Percentiles rank a stretch among this genome's conserved stretches.
Conservation (phyloP, 139 green algal species). For the Coelastrella sp. region DNA sequence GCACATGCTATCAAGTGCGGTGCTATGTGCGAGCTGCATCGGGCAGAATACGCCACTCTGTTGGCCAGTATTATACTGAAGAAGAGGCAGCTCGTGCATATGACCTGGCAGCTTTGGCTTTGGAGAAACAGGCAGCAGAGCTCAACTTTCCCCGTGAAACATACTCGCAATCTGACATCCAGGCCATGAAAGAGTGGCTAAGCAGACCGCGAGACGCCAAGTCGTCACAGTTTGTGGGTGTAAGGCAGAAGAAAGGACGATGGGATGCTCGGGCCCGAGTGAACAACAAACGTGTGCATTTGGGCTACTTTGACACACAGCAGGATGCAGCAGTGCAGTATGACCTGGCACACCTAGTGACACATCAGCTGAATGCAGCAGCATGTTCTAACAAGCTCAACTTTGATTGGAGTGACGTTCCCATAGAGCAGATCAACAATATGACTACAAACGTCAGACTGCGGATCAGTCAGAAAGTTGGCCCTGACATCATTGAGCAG, state of each 20-base stretch:
- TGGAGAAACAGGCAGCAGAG: neutral
- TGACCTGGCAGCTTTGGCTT: neutral
- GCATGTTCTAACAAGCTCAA: neutral
- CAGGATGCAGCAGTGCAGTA: neutral
- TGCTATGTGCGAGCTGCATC: too few species aligned
- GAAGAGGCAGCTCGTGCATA: neutral
- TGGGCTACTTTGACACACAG: neutral
- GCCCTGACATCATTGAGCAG: neutral
- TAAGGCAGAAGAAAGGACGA: neutral
- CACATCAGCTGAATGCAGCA: neutral
- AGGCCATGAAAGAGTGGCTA: neutral
- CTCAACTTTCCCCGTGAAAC: neutral
- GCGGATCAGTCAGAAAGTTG: neutral
- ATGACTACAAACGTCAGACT: neutral
- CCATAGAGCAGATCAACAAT: neutral
- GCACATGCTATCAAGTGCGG: neutral
- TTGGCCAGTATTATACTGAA: neutral
- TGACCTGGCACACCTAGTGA: neutral
- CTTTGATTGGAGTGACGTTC: neutral
- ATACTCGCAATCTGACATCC: neutral
- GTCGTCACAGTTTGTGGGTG: neutral
- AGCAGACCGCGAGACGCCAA: neutral
- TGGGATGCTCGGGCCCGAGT: neutral
- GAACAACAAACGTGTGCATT: neutral
- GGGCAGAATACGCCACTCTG: too few species aligned